Evolutionary conservation across 495 filamentous ascomycete species (phyloP).

Genomic region (Mycothermus thermophilus): DNA sequence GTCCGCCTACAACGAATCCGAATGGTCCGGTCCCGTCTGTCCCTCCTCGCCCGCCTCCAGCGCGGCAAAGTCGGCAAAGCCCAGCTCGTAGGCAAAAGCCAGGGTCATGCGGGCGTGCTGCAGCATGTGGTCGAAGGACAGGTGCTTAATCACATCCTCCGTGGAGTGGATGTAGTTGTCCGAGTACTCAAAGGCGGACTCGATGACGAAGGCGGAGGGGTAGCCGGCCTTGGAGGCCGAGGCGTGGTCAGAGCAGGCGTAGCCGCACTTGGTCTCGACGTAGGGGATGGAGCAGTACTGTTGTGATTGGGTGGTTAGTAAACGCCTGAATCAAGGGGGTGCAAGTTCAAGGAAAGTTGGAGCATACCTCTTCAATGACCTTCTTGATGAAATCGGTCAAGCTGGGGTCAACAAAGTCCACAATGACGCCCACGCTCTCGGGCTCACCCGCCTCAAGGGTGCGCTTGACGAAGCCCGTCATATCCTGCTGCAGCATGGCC

Average conservation of each 20-base stretch:
- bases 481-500: constrained; percentile 98
- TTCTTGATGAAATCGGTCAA: constrained; percentile 89
- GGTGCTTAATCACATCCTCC: constrained; percentile 72
- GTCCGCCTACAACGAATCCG: constrained; percentile 4
- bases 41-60: constrained; percentile 20
- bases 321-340: too few species aligned
- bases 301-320: too few species aligned
- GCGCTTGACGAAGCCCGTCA: constrained; percentile 82
- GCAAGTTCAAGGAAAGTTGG: too few species aligned
- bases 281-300: constrained; percentile 85
- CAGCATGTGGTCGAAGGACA: constrained; percentile 95
- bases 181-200: constrained; percentile 71
- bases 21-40: background rate
- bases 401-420: constrained; percentile 71
- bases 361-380: constrained; percentile 56
- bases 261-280: constrained; percentile 86
- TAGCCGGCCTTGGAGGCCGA: constrained; percentile 94
- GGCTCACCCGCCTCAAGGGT: constrained; percentile 70
- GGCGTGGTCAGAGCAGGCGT: constrained; percentile 94
- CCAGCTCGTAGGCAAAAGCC: constrained; percentile 80
- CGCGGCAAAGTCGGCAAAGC: constrained; percentile 43
- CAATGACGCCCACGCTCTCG: constrained; percentile 86
- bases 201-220: constrained; percentile 89
- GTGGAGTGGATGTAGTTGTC: constrained; percentile 85
- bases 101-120: constrained; percentile 90